Percentiles rank a stretch among this genome's conserved stretches.
These are phyloP conservation scores for Leptomonas seymouri DNA, from an alignment of 208 protist species.

Conservation along the genomic window DNA sequence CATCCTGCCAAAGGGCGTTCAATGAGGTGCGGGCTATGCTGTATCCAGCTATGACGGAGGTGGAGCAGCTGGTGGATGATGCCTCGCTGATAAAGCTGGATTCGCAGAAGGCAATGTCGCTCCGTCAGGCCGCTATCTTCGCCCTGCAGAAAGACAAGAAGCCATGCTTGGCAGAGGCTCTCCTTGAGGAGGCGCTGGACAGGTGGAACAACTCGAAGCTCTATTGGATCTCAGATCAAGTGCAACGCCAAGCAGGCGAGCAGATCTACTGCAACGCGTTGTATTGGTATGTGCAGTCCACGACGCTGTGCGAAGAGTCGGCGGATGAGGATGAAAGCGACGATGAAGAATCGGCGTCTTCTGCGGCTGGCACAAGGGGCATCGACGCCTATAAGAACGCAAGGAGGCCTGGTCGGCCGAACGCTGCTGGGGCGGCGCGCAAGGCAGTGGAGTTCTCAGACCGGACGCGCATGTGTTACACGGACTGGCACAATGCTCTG, in stretches of 20 bases:
- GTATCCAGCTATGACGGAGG: constrained; percentile 44
- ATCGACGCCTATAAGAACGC: not conserved
- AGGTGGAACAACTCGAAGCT: constrained; percentile 27
- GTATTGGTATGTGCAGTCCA: constrained; percentile 29
- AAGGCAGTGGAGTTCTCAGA: constrained; percentile 2
- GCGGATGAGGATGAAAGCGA: not conserved
- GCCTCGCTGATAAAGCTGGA: constrained; percentile 18
- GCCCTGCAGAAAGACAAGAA: constrained; percentile 8
- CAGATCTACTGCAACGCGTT: constrained; percentile 33
- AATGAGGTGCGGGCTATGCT: constrained; percentile 22
- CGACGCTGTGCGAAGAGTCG: constrained; percentile 14
- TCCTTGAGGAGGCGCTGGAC: constrained; percentile 21
- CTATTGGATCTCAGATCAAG: constrained; percentile 32
- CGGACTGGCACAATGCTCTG: constrained; percentile 33
- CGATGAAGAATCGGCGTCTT: not conserved
- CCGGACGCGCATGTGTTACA: constrained; percentile 19
- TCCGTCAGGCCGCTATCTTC: constrained; percentile 34
- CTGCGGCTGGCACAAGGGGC: not conserved
- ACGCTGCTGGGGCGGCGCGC: constrained; percentile 15
- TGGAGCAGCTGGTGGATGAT: constrained; percentile 43
- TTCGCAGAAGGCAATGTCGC: constrained; percentile 34
- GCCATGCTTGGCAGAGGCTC: constrained; percentile 14
- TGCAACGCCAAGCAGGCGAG: constrained; percentile 1
- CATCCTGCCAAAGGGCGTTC: constrained; percentile 32
- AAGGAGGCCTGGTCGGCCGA: not conserved